Percentiles rank a stretch among this genome's conserved stretches.
Evolutionary conservation across 108 stramenopile genomes (phyloP).

Genomic region (Cyclotella cryptica): DNA sequence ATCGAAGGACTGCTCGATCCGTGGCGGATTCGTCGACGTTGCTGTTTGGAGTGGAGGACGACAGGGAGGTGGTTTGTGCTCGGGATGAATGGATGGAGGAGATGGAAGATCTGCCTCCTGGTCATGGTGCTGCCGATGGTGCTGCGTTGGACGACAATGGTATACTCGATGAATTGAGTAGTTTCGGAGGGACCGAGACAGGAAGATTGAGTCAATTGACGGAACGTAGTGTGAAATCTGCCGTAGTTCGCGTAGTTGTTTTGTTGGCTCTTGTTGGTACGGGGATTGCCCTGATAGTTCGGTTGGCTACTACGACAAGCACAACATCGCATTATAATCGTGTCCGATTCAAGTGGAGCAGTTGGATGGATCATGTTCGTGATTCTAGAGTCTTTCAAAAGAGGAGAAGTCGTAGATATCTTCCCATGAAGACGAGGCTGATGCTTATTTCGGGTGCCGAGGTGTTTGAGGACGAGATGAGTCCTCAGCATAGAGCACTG

Average conservation of each 20-base stretch:
- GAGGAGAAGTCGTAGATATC: slow-evolving; percentile 11
- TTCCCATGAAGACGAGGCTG: slow-evolving; percentile 15
- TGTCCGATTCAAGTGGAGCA: neutral
- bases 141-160: neutral
- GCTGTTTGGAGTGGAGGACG: neutral
- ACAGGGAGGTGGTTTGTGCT: neutral
- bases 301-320: neutral
- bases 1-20: neutral
- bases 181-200: neutral
- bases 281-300: neutral
- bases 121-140: too few species aligned
- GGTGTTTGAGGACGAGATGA: slow-evolving; percentile 14
- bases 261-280: neutral
- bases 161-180: neutral
- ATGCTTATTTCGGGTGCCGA: slow-evolving; percentile 1
- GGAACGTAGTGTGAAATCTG: neutral
- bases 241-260: neutral
- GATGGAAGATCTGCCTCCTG: too few species aligned
- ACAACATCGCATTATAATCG: neutral
- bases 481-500: slow-evolving; percentile 41
- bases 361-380: neutral
- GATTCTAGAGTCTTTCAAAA: neutral
- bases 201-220: neutral
- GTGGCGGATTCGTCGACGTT: neutral
- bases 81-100: neutral